Percentiles rank a stretch among this genome's conserved stretches.
Evolutionary conservation across 2,329 filamentous ascomycete species (phyloP).

Genomic region (Metarhizium robertsii): DNA sequence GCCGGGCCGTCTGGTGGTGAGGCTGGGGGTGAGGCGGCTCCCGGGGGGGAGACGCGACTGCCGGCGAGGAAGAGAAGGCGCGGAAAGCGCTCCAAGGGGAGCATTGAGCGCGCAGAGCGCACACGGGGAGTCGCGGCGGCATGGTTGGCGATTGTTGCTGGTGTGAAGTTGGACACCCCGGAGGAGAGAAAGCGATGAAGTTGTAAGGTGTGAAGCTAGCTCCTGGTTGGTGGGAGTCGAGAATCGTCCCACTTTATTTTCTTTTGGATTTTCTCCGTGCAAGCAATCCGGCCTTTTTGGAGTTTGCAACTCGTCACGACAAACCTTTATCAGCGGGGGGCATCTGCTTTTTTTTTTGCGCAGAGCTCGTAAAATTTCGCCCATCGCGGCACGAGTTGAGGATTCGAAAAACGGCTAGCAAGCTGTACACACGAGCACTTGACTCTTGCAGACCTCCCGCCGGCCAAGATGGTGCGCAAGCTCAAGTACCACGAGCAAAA

Average conservation of each 20-base stretch:
- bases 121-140: conserved; percentile 3
- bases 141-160: background rate
- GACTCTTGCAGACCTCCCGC: background rate
- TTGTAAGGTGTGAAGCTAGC: background rate
- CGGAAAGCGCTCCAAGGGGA: conserved; percentile 7
- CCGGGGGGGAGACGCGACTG: conserved; percentile 15
- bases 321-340: too few relatives aligned
- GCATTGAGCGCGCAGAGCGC: background rate
- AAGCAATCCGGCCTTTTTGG: too few relatives aligned
- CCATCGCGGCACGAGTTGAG: background rate
- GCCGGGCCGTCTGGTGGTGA: background rate
- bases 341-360: too few relatives aligned
- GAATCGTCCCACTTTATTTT: background rate
- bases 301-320: too few relatives aligned
- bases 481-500: conserved; percentile 96
- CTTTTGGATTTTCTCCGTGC: background rate
- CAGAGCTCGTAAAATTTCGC: too few relatives aligned
- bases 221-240: background rate
- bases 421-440: background rate
- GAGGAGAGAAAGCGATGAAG: background rate
- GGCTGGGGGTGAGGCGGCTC: conserved; percentile 6
- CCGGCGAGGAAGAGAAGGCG: conserved; percentile 20
- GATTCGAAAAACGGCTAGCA: background rate
- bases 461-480: conserved; percentile 72
- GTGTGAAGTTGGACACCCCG: background rate